Base-by-base conservation (phyloP, 768 basidiomycete genomes). In the Russula brevipes region DNA sequence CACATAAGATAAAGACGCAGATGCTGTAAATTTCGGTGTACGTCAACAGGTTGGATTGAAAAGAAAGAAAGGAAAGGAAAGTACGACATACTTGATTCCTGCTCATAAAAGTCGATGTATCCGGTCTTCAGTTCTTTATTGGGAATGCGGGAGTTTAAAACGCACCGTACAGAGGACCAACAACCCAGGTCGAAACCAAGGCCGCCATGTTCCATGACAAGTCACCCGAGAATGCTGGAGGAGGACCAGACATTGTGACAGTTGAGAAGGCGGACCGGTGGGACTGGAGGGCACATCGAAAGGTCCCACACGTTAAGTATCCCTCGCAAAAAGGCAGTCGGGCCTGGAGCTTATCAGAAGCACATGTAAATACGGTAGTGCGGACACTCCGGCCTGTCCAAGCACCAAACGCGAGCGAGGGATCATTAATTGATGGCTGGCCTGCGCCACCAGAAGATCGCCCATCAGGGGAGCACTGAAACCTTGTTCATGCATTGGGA, bases 91-190 rank as follows among this genome's bases (percentile, higher is more conserved):
- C 61, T 63, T 63, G 5, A 63, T 57, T 24, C 61, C 61, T 62
- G 49, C 24, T 45, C 35, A 33, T n/a, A 56, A 9, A 11, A 4
- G 42, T 4, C 14, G 42, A 16, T 16, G 16, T 8, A 39, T 12
- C 2, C 2, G 6, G 44, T 49, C 17, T 24, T 24, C 39, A 12
- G 30, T 46, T 11, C 39, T 6, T 47, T 38, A 38, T 3, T 9
- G 16, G 12, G 11, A n/a, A 6, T 33, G 19, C 1, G 17, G 7
- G 3, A 10, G 7, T 30, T n/a, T 19, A 35, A 5, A 33, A 52
- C 61, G n/a, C 50, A 63, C 61, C 61, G 5, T 57, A 63, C 11
- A 63, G 44, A n/a, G 61, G 56, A 38, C 61, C 61, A 14, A 63
- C 56, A 5, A 52, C 17, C 61, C 61, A 63, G 1, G 24, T 19